Evolutionary conservation across 352 stramenopile species (phyloP).

Genomic region (Elongisporangium undulatum): DNA sequence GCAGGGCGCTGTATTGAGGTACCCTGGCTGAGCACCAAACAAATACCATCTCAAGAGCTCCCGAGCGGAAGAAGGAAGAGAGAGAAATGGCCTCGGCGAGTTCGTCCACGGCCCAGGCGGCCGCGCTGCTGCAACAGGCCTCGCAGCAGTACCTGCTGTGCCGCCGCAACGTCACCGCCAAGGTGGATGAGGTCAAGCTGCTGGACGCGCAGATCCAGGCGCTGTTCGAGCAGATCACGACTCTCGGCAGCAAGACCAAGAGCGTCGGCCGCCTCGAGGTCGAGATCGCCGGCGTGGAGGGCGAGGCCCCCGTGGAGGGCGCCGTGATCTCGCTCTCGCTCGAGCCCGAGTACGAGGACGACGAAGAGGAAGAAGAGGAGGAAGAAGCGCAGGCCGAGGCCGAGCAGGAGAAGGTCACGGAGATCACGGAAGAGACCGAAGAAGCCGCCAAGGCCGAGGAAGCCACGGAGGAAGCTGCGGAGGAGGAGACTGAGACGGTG

Average conservation of each 20-base stretch:
- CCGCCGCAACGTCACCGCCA: constrained; percentile 69
- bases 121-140: constrained; percentile 67
- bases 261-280: constrained; percentile 73
- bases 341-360: constrained; percentile 73
- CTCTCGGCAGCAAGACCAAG: constrained; percentile 36
- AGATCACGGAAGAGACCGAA: constrained; percentile 5
- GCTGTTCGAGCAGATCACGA: constrained; percentile 68
- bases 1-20: not conserved
- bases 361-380: constrained; percentile 41
- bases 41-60: constrained; percentile 6
- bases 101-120: constrained; percentile 38
- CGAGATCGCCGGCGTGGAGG: constrained; percentile 48
- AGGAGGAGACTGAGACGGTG: constrained; percentile 5
- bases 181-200: constrained; percentile 74
- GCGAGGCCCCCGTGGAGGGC: constrained; percentile 43
- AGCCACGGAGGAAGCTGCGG: constrained; percentile 2
- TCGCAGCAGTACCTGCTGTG: constrained; percentile 83
- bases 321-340: constrained; percentile 62
- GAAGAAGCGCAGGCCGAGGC: constrained; percentile 26
- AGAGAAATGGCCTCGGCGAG: constrained; percentile 41
- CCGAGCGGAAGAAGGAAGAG: constrained; percentile 7
- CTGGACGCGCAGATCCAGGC: constrained; percentile 69
- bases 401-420: not conserved
- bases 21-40: not conserved
- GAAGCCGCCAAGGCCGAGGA: constrained; percentile 1